These are phyloP conservation scores for Alternaria sp. DNA, from an alignment of 2,329 filamentous ascomycete genomes.

Conservation along the genomic window DNA sequence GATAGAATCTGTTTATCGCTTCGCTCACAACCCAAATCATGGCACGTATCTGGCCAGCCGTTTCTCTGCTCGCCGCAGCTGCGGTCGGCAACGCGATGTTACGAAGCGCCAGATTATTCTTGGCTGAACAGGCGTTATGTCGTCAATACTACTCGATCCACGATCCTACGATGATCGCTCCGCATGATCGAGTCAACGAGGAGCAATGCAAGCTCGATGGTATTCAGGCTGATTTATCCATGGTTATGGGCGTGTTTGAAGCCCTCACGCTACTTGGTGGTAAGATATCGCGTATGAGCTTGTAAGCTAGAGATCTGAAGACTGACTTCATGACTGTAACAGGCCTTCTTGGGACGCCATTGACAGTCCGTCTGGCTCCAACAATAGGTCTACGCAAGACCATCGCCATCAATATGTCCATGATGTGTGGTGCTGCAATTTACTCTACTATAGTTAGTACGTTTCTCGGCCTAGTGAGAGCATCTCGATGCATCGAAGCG, in stretches of 20 bases:
- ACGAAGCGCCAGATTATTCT: background rate
- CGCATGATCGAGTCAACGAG: background rate
- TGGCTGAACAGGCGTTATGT: background rate
- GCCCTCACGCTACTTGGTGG: background rate
- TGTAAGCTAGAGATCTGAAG: background rate
- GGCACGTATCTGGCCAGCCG: background rate
- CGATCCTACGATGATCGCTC: background rate
- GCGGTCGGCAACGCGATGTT: background rate
- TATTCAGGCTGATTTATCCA: background rate
- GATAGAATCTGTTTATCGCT: background rate
- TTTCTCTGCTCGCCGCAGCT: background rate
- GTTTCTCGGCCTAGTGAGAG: background rate
- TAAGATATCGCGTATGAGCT: background rate
- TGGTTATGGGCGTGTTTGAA: background rate
- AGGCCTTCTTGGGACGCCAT: background rate
- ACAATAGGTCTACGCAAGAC: background rate
- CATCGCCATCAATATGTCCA: background rate
- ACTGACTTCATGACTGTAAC: background rate
- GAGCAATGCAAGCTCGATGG: background rate
- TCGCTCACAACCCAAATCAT: background rate
- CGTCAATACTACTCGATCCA: background rate
- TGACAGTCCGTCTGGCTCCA: background rate
- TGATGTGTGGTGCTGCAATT: background rate
- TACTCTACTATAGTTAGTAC: background rate
- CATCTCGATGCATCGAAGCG: background rate